These are phyloP conservation scores for Blastocystis sp. DNA, from an alignment of 352 stramenopile species.

Conservation along the genomic window DNA sequence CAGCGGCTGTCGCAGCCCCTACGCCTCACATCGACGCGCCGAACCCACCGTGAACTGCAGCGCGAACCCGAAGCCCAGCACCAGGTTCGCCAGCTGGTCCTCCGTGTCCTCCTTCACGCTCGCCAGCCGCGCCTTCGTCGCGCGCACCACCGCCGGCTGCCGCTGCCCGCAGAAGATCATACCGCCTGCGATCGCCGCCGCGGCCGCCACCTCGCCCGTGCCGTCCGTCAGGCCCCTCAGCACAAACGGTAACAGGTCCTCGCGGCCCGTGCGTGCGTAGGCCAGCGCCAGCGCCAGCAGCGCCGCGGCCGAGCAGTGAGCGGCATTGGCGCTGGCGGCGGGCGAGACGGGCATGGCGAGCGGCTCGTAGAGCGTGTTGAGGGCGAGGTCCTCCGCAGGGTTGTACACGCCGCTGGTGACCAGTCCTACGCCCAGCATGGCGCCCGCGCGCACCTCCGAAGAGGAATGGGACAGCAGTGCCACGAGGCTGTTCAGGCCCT, in stretches of 20 bases:
- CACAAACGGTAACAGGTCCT: slow-evolving; percentile 33
- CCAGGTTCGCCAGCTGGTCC: not conserved
- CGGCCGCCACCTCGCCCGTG: not conserved
- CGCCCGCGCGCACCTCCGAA: slow-evolving; percentile 8
- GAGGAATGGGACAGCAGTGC: slow-evolving; percentile 17
- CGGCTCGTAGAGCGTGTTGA: slow-evolving; percentile 14
- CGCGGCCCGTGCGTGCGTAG: not conserved
- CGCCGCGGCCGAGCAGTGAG: not conserved
- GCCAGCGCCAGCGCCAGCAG: slow-evolving; percentile 30
- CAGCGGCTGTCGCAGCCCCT: not conserved
- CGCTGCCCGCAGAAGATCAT: slow-evolving; percentile 41
- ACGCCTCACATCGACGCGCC: not conserved
- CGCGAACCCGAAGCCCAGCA: slow-evolving; percentile 28
- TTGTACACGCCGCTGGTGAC: not conserved
- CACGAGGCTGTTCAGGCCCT: slow-evolving; percentile 43
- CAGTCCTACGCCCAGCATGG: slow-evolving; percentile 40
- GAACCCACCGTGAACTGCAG: slow-evolving; percentile 21
- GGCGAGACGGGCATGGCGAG: not conserved
- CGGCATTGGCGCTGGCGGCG: not conserved
- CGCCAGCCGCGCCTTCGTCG: not conserved
- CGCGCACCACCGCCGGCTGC: not conserved
- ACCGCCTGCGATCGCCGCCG: slow-evolving; percentile 1
- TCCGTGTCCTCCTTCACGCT: not conserved
- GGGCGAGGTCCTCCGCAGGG: slow-evolving; percentile 11
- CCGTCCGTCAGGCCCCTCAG: slow-evolving; percentile 6